Percentiles rank a stretch among this genome's conserved stretches.
These are phyloP conservation scores for Epichloe gansuensis DNA, from an alignment of 2,329 filamentous ascomycete species.

Conservation along the genomic window DNA sequence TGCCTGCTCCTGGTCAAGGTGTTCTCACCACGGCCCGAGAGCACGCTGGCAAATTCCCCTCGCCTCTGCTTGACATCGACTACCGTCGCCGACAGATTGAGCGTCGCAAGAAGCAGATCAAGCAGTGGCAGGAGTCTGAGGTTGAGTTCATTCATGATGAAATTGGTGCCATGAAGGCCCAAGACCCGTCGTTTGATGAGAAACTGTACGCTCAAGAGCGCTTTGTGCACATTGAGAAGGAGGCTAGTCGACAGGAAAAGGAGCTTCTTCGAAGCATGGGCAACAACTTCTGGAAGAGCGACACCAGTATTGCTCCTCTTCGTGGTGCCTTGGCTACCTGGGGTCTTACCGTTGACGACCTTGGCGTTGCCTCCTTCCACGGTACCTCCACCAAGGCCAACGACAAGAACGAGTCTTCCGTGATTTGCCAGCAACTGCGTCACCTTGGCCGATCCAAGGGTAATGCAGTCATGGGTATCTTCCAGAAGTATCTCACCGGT, in stretches of 20 bases:
- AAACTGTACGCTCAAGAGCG: slow-evolving; percentile 79
- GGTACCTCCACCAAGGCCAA: slow-evolving; percentile 97
- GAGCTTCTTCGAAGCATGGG: slow-evolving; percentile 86
- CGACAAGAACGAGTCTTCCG: slow-evolving; percentile 98
- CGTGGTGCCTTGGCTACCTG: slow-evolving; percentile 93
- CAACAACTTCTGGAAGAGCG: slow-evolving; percentile 98
- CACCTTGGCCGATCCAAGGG: slow-evolving; percentile 94
- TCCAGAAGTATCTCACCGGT: slow-evolving; percentile 98
- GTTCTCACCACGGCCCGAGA: slow-evolving; percentile 92
- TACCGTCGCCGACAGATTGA: slow-evolving; percentile 94
- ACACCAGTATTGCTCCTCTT: slow-evolving; percentile 84
- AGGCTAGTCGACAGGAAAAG: slow-evolving; percentile 83
- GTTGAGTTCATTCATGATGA: slow-evolving; percentile 88
- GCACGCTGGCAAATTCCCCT: slow-evolving; percentile 82
- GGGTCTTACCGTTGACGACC: slow-evolving; percentile 94
- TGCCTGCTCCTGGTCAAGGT: slow-evolving; percentile 92
- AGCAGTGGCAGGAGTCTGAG: slow-evolving; percentile 92
- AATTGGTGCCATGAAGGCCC: slow-evolving; percentile 77
- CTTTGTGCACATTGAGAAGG: slow-evolving; percentile 69
- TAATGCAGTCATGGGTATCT: slow-evolving; percentile 90
- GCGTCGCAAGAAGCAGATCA: slow-evolving; percentile 85
- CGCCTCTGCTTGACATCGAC: slow-evolving; percentile 90
- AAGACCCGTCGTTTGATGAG: slow-evolving; percentile 64
- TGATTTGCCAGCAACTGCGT: slow-evolving; percentile 89
- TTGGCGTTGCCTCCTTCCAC: slow-evolving; percentile 94